These are phyloP conservation scores for Cardiospermum halicacabum DNA, from an alignment of 345 rosid species.

Conservation along the genomic window DNA sequence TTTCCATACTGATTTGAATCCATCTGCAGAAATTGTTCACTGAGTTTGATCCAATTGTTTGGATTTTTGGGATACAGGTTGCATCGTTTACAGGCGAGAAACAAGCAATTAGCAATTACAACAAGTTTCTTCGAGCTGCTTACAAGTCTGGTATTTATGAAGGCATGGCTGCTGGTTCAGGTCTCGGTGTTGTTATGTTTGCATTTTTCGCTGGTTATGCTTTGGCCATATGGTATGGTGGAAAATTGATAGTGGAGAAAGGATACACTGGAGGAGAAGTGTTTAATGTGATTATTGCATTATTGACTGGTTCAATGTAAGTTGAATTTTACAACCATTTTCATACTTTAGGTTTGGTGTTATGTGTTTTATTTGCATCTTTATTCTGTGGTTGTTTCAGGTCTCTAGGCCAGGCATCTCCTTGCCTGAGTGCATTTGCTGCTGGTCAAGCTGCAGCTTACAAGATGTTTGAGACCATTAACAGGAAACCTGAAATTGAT, in stretches of 20 bases:
- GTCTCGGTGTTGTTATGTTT: conserved; percentile 26
- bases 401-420: conserved; percentile 47
- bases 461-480: conserved; percentile 40
- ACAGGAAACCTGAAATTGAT: conserved; percentile 36
- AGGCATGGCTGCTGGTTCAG: conserved; percentile 37
- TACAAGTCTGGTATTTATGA: conserved; percentile 31
- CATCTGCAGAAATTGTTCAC: too few relatives aligned
- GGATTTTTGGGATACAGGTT: too few relatives aligned
- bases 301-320: conserved; percentile 42
- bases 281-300: conserved; percentile 33
- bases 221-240: conserved; percentile 51
- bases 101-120: conserved; percentile 31
- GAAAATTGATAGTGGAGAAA: conserved; percentile 40
- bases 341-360: neutral
- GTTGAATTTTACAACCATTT: conserved; percentile 2
- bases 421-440: conserved; percentile 37
- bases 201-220: conserved; percentile 26
- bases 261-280: conserved; percentile 44
- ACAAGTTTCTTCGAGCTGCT: conserved; percentile 32
- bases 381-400: conserved; percentile 19
- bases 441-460: conserved; percentile 44
- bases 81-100: conserved; percentile 53
- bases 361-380: neutral
- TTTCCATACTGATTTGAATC: too few relatives aligned
- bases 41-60: too few relatives aligned